phyloP scores from a whole-genome alignment of 345 rosid genomes.

The Eucalyptus sideroxylon region DNA sequence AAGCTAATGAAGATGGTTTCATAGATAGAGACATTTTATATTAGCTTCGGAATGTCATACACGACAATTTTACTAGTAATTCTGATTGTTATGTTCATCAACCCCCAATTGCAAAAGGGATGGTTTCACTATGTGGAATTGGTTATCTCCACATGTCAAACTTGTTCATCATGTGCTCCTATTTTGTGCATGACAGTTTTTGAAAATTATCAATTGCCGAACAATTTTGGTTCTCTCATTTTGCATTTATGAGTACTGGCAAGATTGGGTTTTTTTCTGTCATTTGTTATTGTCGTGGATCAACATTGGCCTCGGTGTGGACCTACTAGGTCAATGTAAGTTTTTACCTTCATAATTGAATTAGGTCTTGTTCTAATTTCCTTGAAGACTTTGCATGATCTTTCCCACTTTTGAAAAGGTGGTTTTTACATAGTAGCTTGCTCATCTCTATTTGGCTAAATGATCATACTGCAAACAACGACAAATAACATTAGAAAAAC shows the following conservation, averaged over 20 bases:
- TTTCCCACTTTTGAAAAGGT: background rate
- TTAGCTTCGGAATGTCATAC: rapidly evolving
- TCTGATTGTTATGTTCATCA: rapidly evolving
- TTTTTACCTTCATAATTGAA: background rate
- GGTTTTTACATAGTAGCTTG: background rate
- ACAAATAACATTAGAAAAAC: background rate
- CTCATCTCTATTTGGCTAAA: background rate
- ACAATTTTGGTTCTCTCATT: background rate
- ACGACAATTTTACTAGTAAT: rapidly evolving
- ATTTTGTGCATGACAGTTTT: background rate
- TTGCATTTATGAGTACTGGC: rapidly evolving
- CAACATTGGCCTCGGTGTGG: rapidly evolving
- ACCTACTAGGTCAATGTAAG: background rate
- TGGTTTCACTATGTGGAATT: no score
- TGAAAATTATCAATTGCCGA: background rate
- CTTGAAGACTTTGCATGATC: background rate
- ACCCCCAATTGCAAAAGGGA: background rate
- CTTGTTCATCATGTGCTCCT: background rate
- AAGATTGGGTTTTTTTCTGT: background rate
- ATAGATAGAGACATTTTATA: background rate
- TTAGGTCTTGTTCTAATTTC: background rate
- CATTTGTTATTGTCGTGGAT: background rate
- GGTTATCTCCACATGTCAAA: background rate
- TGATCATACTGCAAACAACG: background rate
- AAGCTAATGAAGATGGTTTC: background rate